Percentiles rank a stretch among this genome's conserved stretches.
phyloP scores from a whole-genome alignment of 2,329 filamentous ascomycete genomes.

The Aureobasidium sp. region DNA sequence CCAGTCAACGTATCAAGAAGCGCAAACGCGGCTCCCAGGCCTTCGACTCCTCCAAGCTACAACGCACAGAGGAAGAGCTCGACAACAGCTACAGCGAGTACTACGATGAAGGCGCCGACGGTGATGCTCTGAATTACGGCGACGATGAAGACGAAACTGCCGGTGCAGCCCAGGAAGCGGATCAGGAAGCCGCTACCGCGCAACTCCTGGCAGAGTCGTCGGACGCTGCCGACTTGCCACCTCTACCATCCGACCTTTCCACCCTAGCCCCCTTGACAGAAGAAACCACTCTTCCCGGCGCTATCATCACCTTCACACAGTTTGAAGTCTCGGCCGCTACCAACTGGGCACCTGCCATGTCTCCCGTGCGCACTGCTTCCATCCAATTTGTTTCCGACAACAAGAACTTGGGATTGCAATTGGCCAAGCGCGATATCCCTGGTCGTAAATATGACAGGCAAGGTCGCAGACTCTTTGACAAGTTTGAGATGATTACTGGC shows the following conservation, averaged over 20 bases:
- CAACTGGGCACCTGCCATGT: slow-evolving; percentile 59
- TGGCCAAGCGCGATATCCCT: slow-evolving; percentile 63
- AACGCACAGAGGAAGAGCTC: slow-evolving; percentile 36
- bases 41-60: slow-evolving; percentile 37
- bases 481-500: slow-evolving; percentile 65
- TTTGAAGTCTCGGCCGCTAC: slow-evolving; percentile 55
- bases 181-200: slow-evolving; percentile 24
- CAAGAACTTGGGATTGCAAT: slow-evolving; percentile 48
- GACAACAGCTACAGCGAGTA: slow-evolving; percentile 23
- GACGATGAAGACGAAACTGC: slow-evolving; percentile 20
- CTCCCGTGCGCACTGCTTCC: slow-evolving; percentile 55
- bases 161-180: slow-evolving; percentile 21
- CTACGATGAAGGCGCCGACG: slow-evolving; percentile 28
- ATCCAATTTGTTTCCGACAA: slow-evolving; percentile 50
- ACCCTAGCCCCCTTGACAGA: slow-evolving; percentile 46
- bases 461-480: slow-evolving; percentile 66
- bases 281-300: slow-evolving; percentile 48
- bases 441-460: slow-evolving; percentile 58
- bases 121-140: slow-evolving; percentile 37
- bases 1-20: slow-evolving; percentile 53
- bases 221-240: slow-evolving; percentile 52
- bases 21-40: slow-evolving; percentile 28
- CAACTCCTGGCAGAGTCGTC: slow-evolving; percentile 27
- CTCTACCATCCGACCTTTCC: slow-evolving; percentile 52
- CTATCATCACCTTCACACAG: slow-evolving; percentile 64